Base-by-base conservation (phyloP, 2,329 filamentous ascomycete genomes). In the Aspergillus fumigatiaffinis region DNA sequence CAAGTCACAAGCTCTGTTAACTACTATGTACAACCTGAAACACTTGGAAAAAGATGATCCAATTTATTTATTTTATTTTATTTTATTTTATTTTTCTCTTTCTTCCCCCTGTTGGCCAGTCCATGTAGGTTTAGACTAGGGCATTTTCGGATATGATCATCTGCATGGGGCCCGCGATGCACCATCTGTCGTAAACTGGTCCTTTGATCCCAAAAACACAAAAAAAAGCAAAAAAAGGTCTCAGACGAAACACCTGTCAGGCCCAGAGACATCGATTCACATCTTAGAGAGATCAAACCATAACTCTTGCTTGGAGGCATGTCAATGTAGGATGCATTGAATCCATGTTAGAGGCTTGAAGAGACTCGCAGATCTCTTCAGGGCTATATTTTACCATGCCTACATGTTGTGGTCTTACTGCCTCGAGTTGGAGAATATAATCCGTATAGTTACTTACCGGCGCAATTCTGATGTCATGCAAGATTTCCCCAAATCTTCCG, bases 121-220 rank as follows among this genome's bases (percentile, higher is more conserved):
- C 4, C 28, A 32, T 7, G n/a, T 44, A 23, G 20, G 20, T 25
- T 38, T 17, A 12, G n/a, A 23, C 57, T 60, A 61, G 32, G 35
- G 54, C 60, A 55, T 38, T 63, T 64, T 56, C 50, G 61, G 63
- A 14, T 55, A 54, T 55, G 64, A 66, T 65, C 61, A 53, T 56
- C 63, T 47, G 35, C 57, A 59, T 59, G 60, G 35, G 50, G 32
- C 2, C 29, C 29, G 51, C 62, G 63, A 62, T 62, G 64, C 53
- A 60, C 60, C 59, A 63, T 50, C 17, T 0, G 7, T 14, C 8
- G 23, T 32, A 20, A 23, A 23, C 21, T 4, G 41, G 41, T 21
- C 7, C 20, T 21, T n/a, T 21, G 41, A 21, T 44, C 41, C 44
- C 21, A 23, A 26, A 20, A 47, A 9, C 28, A 9, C 10, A 29